phyloP scores from a whole-genome alignment of 2,329 filamentous ascomycete genomes.

The Bipolaris cookei region DNA sequence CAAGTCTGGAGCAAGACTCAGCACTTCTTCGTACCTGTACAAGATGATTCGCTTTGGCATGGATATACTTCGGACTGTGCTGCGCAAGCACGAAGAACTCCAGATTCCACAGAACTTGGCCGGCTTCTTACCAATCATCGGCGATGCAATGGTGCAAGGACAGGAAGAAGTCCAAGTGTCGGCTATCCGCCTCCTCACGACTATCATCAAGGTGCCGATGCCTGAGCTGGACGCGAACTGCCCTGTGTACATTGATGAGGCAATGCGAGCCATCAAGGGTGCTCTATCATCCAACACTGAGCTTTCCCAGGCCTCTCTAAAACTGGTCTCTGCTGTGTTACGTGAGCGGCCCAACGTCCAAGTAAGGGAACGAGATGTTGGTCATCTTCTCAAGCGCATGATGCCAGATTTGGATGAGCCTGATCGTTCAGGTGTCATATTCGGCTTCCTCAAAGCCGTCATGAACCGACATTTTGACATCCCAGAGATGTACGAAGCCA shows the following conservation, averaged over 20 bases:
- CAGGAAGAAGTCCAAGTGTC: constrained; percentile 94
- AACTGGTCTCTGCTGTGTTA: constrained; percentile 83
- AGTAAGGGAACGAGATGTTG: constrained; percentile 81
- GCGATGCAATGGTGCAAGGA: constrained; percentile 80
- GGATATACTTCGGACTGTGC: constrained; percentile 82
- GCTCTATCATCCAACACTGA: constrained; percentile 82
- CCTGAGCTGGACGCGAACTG: constrained; percentile 71
- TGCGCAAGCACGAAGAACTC: constrained; percentile 83
- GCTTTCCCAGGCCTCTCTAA: constrained; percentile 83
- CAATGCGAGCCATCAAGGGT: constrained; percentile 78
- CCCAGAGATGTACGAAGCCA: constrained; percentile 84
- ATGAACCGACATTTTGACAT: constrained; percentile 86
- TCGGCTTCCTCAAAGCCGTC: constrained; percentile 89
- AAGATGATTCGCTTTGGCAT: constrained; percentile 89
- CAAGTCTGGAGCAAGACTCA: constrained; percentile 73
- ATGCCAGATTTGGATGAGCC: constrained; percentile 92
- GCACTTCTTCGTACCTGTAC: constrained; percentile 79
- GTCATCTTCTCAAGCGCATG: constrained; percentile 80
- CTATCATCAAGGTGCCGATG: constrained; percentile 84
- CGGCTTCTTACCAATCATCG: constrained; percentile 87
- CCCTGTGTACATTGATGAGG: constrained; percentile 83
- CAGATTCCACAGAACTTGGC: constrained; percentile 79
- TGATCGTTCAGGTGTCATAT: constrained; percentile 88
- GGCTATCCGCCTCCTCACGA: constrained; percentile 81
- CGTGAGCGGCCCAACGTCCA: constrained; percentile 77